A percentile compares a stretch with the other conserved stretches of the same genome.
Conservation (phyloP, 2,329 filamentous ascomycete genomes). For the Diaporthe sp. region DNA sequence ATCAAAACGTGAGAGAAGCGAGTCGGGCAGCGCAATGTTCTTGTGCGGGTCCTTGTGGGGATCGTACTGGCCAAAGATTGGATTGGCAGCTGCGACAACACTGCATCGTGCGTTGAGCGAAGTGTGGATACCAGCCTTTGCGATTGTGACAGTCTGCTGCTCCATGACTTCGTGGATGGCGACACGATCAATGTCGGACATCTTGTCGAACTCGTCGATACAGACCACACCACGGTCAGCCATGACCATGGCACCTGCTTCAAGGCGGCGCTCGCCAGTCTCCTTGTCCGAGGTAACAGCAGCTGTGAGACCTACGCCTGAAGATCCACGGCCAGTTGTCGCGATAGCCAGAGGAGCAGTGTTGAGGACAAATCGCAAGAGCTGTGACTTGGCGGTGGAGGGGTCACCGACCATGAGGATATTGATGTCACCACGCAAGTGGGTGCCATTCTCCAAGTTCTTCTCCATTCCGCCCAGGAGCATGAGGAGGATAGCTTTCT, state of each 20-base stretch:
- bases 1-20: constrained; percentile 97
- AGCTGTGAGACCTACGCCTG: constrained; percentile 96
- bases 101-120: constrained; percentile 97
- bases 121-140: constrained; percentile 98
- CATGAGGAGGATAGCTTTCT: constrained; percentile 97
- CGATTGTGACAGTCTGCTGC: constrained; percentile 98
- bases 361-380: constrained; percentile 96
- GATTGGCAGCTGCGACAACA: constrained; percentile 96
- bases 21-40: constrained; percentile 97
- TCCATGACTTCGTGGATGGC: constrained; percentile 99
- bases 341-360: constrained; percentile 97
- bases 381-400: constrained; percentile 98
- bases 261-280: constrained; percentile 92
- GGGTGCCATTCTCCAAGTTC: constrained; percentile 97
- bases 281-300: constrained; percentile 98
- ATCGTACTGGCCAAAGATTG: constrained; percentile 98
- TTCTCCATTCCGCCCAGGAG: constrained; percentile 97
- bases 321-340: constrained; percentile 95
- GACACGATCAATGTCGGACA: constrained; percentile 98
- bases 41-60: constrained; percentile 98
- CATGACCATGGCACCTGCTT: constrained; percentile 99
- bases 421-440: constrained; percentile 98
- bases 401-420: constrained; percentile 99
- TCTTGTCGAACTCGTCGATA: constrained; percentile 99
- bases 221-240: constrained; percentile 97